phyloP scores from a whole-genome alignment of 805 yeast species.

The Cyberlindnera americana region DNA sequence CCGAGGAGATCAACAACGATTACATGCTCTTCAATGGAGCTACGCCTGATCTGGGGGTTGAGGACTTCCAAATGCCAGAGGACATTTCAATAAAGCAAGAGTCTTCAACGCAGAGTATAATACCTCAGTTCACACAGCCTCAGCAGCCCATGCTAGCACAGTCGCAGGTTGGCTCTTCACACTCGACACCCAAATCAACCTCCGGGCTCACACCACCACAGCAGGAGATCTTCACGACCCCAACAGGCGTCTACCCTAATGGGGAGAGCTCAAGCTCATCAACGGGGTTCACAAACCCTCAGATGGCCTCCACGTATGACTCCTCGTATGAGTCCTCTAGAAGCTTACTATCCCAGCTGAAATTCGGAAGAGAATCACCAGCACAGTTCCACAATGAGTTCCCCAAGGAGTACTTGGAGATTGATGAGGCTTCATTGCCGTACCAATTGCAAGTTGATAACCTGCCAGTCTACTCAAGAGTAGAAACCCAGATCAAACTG shows the following conservation, averaged over 20 bases:
- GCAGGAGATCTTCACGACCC: conserved; percentile 17
- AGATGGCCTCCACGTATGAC: conserved; percentile 11
- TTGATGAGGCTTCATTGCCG: conserved; percentile 32
- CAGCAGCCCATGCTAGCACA: conserved; percentile 1
- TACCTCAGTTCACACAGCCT: conserved; percentile 2
- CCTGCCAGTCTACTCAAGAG: conserved; percentile 81
- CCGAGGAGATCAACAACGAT: conserved; percentile 26
- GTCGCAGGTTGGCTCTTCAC: conserved; percentile 1
- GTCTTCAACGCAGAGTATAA: not conserved
- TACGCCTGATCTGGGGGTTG: conserved; percentile 10
- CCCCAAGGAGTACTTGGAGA: conserved; percentile 28
- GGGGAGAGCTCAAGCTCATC: conserved; percentile 2
- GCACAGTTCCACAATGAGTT: conserved; percentile 22
- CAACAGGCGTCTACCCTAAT: conserved; percentile 9
- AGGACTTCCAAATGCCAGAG: conserved; percentile 2
- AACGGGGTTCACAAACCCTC: not conserved
- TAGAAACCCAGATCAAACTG: conserved; percentile 91
- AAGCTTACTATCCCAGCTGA: conserved; percentile 21
- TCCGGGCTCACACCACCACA: conserved; percentile 7
- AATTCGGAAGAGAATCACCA: conserved; percentile 26
- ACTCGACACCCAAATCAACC: conserved; percentile 5
- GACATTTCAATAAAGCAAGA: not conserved
- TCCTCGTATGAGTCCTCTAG: conserved; percentile 25
- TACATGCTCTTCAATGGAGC: conserved; percentile 16
- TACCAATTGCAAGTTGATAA: conserved; percentile 52